Base-by-base conservation (phyloP, 73 alveolate species). In the Stentor coeruleus region DNA sequence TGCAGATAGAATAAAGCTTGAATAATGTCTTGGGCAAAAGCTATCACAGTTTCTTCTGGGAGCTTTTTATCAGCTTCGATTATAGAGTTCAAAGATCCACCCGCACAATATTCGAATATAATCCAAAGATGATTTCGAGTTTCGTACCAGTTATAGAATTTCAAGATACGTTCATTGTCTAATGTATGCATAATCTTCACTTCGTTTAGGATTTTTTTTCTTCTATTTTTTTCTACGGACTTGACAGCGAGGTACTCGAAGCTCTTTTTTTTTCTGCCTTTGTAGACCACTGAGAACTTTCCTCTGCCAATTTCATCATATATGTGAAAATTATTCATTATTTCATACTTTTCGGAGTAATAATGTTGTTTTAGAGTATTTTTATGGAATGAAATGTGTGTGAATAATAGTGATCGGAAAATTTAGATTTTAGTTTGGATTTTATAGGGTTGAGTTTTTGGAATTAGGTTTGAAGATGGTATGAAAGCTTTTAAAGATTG, bases 51-150 rank as follows among this genome's bases (percentile, higher is more conserved):
- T 1, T 74, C 91, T 60, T 91, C 97, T 4, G 97, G 95, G 2
- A 91, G 82, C 59, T 87, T 42, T 75, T 87, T 82, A 74, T 95
- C 99, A 82, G 92, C 87, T 77, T 93, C 95, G 49, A 95, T 85
- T 90, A 95, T 26, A 35, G 89, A 74, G 81, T 85, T 82, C 20
- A 95, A 86, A 74, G 93, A 98, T 3, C 98, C 98, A 4, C 99
- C 99, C 4, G 99, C 94, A 74, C 99, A 95, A 81, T 93, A 95
- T 75, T 95, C 99, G 85, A 91, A 95, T 33, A 95, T 95, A 26
- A 93, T 83, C 99, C 99, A 95, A 28, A 95, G 89, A 80, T 95
- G 99, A 82, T 95, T 95, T 59, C 97, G 82, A 3, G 99, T 95
- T 86, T 95, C 99, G 84, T 95, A 93, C 95, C 97, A 93, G 72